These are phyloP conservation scores for Saccharomycopsis schoenii DNA, from an alignment of 805 yeast genomes.

Conservation along the genomic window DNA sequence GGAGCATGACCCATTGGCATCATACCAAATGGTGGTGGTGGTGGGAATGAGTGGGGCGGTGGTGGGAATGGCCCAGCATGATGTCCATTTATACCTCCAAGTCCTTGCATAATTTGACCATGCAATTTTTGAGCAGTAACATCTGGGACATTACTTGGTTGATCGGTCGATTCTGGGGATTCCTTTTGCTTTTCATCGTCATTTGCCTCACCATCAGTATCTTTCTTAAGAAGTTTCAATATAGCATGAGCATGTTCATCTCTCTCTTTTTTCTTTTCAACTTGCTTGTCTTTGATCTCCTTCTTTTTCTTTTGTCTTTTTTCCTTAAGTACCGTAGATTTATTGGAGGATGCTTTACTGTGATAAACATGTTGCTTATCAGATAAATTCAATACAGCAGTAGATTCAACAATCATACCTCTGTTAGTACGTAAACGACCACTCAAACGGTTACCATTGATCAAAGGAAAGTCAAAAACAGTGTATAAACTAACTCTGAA, in stretches of 20 bases:
- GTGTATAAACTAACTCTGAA: constrained; percentile 57
- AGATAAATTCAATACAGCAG: constrained; percentile 70
- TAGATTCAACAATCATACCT: constrained; percentile 76
- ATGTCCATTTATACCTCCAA: neutral
- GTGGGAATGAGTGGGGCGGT: constrained; percentile 16
- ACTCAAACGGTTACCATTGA: constrained; percentile 74
- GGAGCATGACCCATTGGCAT: constrained; percentile 18
- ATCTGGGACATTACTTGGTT: constrained; percentile 12
- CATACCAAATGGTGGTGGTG: constrained; percentile 18
- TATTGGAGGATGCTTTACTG: constrained; percentile 48
- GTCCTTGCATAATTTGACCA: constrained; percentile 15
- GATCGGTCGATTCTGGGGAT: neutral
- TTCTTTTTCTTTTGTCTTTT: constrained; percentile 3
- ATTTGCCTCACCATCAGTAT: constrained; percentile 21
- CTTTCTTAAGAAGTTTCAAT: constrained; percentile 1
- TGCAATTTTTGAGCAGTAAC: constrained; percentile 17
- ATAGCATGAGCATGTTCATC: constrained; percentile 15
- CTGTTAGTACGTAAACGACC: constrained; percentile 71
- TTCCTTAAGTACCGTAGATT: constrained; percentile 22
- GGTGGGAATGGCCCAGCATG: constrained; percentile 21
- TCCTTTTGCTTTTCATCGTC: neutral
- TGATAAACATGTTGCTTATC: constrained; percentile 68
- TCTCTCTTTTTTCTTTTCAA: constrained; percentile 6
- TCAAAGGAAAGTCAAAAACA: constrained; percentile 71
- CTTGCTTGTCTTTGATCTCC: neutral